Base-by-base conservation (phyloP, 2,329 filamentous ascomycete genomes). In the Kalmusia sp. region DNA sequence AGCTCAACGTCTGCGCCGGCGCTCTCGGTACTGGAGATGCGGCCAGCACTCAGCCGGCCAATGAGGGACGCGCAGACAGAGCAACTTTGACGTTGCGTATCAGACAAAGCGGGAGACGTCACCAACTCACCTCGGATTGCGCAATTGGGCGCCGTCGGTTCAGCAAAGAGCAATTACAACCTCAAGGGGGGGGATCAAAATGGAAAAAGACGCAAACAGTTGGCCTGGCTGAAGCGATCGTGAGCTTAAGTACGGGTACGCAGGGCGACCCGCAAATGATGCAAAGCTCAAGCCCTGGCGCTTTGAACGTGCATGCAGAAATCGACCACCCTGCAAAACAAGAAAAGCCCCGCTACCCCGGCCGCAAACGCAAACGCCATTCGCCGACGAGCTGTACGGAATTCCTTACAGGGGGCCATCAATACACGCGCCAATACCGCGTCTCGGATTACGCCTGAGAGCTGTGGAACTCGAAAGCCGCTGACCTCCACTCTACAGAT, bases 231-330 rank as follows among this genome's bases (percentile, higher is more conserved):
- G 54, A 55, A 55, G 55, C 50, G 63, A 61, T 57, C 49, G 33
- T 37, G 44, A 57, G 51, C 47, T 60, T 70, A 70, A 67, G 63
- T 69, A 67, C 48, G 57, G 59, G 54, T 48, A 52, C 45, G 50
- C 54, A 52, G 60, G 57, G 54, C 44, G 64, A 65, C 67, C 65
- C 65, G 66, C 66, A 65, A 59, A 41, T 64, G 52, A 55, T 65
- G 65, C 64, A 67, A 64, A 64, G 60, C 57, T 55, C 59, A 61
- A 46, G 60, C 58, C 62, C 57, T 58, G 58, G 61, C 62, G 56
- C 59, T 59, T 61, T 57, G 62, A 27, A 34, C 62, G 60, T 61
- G 62, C 64, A 61, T 59, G 63, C 61, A 61, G 54, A 53, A 59
- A 54, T 52, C 44, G 47, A 54, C 51, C 44, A 56, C 53, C 51